Evolutionary conservation across 164 flowering plant species (phyloP).

Genomic region (Vitis cinerea): DNA sequence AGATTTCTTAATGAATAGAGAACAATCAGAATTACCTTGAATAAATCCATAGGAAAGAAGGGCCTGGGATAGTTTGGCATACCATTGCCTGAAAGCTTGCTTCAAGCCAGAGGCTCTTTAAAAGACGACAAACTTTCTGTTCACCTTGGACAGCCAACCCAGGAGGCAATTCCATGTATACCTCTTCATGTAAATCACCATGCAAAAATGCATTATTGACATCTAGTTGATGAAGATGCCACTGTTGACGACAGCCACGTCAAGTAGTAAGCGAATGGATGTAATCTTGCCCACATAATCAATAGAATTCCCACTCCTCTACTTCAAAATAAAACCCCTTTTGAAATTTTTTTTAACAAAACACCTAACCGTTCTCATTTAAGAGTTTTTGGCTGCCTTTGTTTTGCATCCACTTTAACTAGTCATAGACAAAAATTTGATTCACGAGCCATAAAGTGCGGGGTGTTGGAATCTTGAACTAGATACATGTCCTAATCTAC

Average conservation of each 20-base stretch:
- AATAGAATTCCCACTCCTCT: too few species aligned
- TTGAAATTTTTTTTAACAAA: too few species aligned
- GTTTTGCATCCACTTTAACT: too few species aligned
- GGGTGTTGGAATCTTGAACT: too few species aligned
- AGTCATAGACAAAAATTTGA: too few species aligned
- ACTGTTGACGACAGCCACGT: not conserved
- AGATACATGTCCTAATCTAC: too few species aligned
- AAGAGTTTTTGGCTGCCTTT: too few species aligned
- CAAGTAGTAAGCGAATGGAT: not conserved
- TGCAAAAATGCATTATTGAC: slow-evolving; percentile 4
- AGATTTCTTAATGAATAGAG: not conserved
- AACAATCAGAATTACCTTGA: not conserved
- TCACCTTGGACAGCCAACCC: not conserved
- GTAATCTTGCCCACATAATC: not conserved
- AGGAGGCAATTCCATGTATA: slow-evolving; percentile 1
- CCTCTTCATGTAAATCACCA: slow-evolving; percentile 2
- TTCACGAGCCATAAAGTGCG: too few species aligned
- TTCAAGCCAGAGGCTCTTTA: slow-evolving; percentile 5
- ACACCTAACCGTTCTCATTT: too few species aligned
- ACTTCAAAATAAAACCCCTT: too few species aligned
- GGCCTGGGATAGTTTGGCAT: not conserved
- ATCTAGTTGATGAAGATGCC: slow-evolving; percentile 1
- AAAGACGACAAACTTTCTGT: not conserved
- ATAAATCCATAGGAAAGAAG: not conserved
- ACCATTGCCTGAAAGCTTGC: slow-evolving; percentile 5